Evolutionary conservation across 306 rosid species (phyloP).

Genomic region (Mucuna pruriens): DNA sequence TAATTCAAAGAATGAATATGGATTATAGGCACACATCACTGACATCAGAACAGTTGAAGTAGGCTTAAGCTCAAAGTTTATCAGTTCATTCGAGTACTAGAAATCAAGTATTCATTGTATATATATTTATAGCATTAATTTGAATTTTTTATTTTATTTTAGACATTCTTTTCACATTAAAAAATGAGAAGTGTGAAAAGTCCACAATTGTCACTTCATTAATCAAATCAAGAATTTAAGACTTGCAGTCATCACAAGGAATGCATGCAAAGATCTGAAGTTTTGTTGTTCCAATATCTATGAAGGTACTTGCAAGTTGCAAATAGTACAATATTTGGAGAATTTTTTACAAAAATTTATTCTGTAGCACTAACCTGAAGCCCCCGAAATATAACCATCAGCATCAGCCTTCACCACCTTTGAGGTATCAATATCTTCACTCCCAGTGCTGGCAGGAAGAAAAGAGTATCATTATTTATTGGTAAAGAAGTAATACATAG

Average conservation of each 20-base stretch:
- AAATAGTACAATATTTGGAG: not conserved
- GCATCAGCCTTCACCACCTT: slow-evolving; percentile 86
- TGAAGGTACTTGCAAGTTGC: slow-evolving; percentile 14
- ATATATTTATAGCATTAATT: slow-evolving; percentile 21
- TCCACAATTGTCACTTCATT: slow-evolving; percentile 23
- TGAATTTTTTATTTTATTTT: slow-evolving; percentile 29
- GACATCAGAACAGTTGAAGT: slow-evolving; percentile 14
- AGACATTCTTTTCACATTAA: slow-evolving; percentile 18
- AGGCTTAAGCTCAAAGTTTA: not conserved
- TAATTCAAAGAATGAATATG: slow-evolving; percentile 13
- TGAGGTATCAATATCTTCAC: slow-evolving; percentile 94
- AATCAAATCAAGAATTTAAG: slow-evolving; percentile 27
- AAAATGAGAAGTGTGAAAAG: slow-evolving; percentile 21
- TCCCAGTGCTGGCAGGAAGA: slow-evolving; percentile 68
- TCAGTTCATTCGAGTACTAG: slow-evolving; percentile 10
- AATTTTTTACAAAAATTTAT: too few relatives aligned
- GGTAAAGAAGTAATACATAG: slow-evolving; percentile 1
- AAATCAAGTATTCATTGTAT: slow-evolving; percentile 29
- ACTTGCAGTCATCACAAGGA: slow-evolving; percentile 19
- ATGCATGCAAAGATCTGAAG: slow-evolving; percentile 25
- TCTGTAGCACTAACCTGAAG: slow-evolving; percentile 68
- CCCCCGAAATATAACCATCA: slow-evolving; percentile 76
- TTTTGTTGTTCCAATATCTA: slow-evolving; percentile 17
- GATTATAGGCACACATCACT: not conserved
- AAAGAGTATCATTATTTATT: slow-evolving; percentile 29